Evolutionary conservation across 163 green algal species (phyloP), one percentile per base, ranked within the genome.

Genomic region (Volvox carteri): DNA sequence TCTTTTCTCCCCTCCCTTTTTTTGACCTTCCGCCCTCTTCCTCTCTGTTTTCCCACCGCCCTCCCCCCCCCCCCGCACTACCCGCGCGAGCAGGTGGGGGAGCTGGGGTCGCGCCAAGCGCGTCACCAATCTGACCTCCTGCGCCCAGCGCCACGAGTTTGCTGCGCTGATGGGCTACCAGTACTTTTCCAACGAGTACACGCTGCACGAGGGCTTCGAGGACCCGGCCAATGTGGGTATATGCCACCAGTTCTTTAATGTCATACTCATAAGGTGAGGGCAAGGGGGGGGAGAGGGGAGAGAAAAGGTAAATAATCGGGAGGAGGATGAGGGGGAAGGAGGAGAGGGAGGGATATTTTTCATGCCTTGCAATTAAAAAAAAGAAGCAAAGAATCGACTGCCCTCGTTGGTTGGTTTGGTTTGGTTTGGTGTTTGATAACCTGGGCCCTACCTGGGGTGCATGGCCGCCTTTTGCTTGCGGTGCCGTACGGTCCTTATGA

Each of bases 111-210:
- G 81, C 19, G 46, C 48, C 12, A 12, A 79, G 65, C 81, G 81
- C 12, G 12, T 19, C 65, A 87, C 81, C 4, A 39, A 87, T 12
- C n/a, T 73, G 28, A n/a, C 46, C 44, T 80, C 81, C 28, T 87
- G 81, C 81, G 81, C 54, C 30, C 1, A 41, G n/a, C 81, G 81
- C 33, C 48, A 80, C 67, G 65, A 79, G 41, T 87, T 87, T 33
- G 81, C 81, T 4, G 81, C 81, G 7, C 46, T 54, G 4, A 79
- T 87, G 81, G 81, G 81, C 81, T 87, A 79, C 33, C 81, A 87
- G 81, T 87, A 87, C 81, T 87, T 87, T 8, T 60, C 33, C 35
- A 87, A 87, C 23, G 81, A 87, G 81, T 87, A 80, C 81, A 56
- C 81, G 81, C 81, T 87, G 81, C 81, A 87, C 30, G 81, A 87